Conservation (phyloP, 805 yeast species). For the Candida gorgasii region DNA sequence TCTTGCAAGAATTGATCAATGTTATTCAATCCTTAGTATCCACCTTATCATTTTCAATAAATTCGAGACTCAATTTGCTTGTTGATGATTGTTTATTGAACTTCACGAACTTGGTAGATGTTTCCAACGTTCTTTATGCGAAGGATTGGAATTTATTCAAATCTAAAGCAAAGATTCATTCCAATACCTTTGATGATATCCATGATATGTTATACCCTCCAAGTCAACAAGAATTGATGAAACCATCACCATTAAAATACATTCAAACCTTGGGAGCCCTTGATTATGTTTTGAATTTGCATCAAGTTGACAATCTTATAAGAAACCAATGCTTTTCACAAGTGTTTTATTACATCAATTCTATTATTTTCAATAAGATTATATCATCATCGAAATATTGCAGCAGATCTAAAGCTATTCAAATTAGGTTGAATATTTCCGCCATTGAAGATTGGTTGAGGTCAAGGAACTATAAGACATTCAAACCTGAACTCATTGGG, state of each 20-base stretch:
- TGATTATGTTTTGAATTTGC: conserved; percentile 78
- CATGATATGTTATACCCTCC: conserved; percentile 83
- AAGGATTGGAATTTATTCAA: conserved; percentile 60
- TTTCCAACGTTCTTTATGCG: conserved; percentile 72
- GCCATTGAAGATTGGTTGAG: conserved; percentile 93
- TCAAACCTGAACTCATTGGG: conserved; percentile 33
- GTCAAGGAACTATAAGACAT: conserved; percentile 54
- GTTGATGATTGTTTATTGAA: conserved; percentile 70
- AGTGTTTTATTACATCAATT: conserved; percentile 75
- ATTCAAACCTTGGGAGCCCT: conserved; percentile 88
- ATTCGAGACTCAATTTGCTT: conserved; percentile 55
- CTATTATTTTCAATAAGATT: conserved; percentile 71
- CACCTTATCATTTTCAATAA: conserved; percentile 66
- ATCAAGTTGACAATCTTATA: conserved; percentile 75
- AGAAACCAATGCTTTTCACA: conserved; percentile 76
- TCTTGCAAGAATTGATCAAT: conserved; percentile 65
- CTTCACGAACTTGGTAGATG: conserved; percentile 81
- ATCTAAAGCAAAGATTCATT: conserved; percentile 38
- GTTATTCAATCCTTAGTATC: conserved; percentile 60
- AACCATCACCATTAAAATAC: conserved; percentile 85
- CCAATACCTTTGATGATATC: conserved; percentile 69
- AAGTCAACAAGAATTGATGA: conserved; percentile 70
- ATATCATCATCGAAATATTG: conserved; percentile 67
- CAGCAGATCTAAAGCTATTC: conserved; percentile 84
- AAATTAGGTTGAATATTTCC: conserved; percentile 82